Base-by-base conservation (phyloP, 768 basidiomycete species). In the Neoboletus magnificus region DNA sequence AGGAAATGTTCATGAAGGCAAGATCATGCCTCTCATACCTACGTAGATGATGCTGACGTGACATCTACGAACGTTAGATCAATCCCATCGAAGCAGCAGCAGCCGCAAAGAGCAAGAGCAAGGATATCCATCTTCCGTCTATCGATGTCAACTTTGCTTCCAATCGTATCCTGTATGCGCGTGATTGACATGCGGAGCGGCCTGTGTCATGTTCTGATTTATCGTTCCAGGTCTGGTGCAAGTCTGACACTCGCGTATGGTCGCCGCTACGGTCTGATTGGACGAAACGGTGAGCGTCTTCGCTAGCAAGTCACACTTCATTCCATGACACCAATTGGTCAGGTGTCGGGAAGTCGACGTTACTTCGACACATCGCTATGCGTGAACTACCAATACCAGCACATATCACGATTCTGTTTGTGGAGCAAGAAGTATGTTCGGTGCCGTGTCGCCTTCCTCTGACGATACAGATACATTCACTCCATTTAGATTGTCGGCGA, bases 1-100 rank as follows among this genome's bases (percentile, higher is more conserved):
- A 98, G 68, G 97, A 99, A 68, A 87, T 99, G 85, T 99, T 94
- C 76, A 91, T 99, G 91, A 93, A 97, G 81, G 93, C 86, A 50
- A 49, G 59, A n/a, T n/a, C 23, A 11, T 12, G 23, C 54, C 11
- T 10, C 22, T 29, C 41, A 41, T 32, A 52, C 33, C 47, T 20
- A 32, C 23, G 10, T 36, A 12, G 13, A 23, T 35, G 13, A 27
- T 36, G 13, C 16, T 44, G 48, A 49, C 30, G 13, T 37, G 37
- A 46, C 46, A 9, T 27, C 18, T 9, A 22, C 12, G 12, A 15
- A 9, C 33, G 3, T 30, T 45, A 91, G 89, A 89, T 94, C 75
- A 99, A 99, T 73, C 93, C 97, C 39, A 73, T 99, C 56, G 92
- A 95, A 71, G 85, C 89, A 0, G 82, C 82, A 20, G 75, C 80